phyloP scores from a whole-genome alignment of 768 basidiomycete genomes.

The Lentinus brumalis region DNA sequence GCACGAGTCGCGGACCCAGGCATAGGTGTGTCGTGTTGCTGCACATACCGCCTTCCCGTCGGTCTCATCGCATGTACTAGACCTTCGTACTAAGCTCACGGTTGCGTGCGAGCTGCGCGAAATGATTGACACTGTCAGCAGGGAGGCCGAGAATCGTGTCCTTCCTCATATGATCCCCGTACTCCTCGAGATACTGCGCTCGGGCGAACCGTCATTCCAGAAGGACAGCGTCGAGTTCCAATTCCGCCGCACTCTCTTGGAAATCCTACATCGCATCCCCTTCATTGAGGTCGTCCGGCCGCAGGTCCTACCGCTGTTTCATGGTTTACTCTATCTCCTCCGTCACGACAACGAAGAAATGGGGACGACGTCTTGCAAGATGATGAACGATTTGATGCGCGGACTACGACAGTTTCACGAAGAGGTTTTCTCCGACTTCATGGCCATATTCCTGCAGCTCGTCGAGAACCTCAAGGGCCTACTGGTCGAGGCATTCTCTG shows the following conservation, averaged over 20 bases:
- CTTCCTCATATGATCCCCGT: conserved; percentile 75
- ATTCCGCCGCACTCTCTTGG: conserved; percentile 84
- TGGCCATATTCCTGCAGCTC: conserved; percentile 76
- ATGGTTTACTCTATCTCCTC: conserved; percentile 81
- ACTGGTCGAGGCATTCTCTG: conserved; percentile 74
- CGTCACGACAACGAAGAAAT: conserved; percentile 96
- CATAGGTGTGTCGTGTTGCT: conserved; percentile 48
- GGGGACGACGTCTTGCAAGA: conserved; percentile 87
- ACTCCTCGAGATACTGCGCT: conserved; percentile 69
- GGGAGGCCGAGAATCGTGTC: conserved; percentile 72
- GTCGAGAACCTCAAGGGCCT: conserved; percentile 74
- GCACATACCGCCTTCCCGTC: not conserved
- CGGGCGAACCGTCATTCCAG: conserved; percentile 64
- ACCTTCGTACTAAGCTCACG: conserved; percentile 67
- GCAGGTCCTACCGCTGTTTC: conserved; percentile 67
- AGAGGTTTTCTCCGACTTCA: conserved; percentile 75
- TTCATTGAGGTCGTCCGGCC: conserved; percentile 75
- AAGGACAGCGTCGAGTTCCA: conserved; percentile 73
- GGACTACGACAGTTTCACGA: conserved; percentile 73
- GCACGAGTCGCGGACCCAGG: conserved; percentile 76
- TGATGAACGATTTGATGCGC: conserved; percentile 85
- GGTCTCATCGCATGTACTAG: conserved; percentile 37
- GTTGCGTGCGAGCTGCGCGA: conserved; percentile 82
- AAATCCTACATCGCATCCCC: conserved; percentile 88
- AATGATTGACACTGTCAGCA: conserved; percentile 71